Conservation (phyloP, 331 rosid species). For the Acacia pycnantha region DNA sequence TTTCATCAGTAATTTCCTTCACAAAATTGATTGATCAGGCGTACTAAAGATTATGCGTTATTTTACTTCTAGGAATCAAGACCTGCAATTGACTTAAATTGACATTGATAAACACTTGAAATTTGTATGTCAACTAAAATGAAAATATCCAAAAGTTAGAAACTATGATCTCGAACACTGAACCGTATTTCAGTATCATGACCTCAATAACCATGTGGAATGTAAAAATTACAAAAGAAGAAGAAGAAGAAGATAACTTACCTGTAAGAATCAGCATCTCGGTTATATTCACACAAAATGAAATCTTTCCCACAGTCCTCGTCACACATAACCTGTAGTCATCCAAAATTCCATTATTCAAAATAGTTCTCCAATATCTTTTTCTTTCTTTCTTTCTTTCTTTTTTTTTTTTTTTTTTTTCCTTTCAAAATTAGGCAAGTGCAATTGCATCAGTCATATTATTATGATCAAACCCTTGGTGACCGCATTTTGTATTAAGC, state of each 20-base stretch:
- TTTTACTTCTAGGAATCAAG: not conserved
- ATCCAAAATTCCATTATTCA: not conserved
- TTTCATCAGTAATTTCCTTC: not conserved
- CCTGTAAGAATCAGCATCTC: conserved; percentile 24
- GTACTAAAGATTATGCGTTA: not conserved
- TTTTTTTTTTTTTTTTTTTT: not conserved
- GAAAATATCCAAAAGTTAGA: not conserved
- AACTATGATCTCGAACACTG: not conserved
- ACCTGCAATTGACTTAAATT: not conserved
- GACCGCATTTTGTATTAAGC: not conserved
- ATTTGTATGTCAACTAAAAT: not conserved
- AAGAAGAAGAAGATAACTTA: not conserved
- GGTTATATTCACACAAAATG: conserved; percentile 22
- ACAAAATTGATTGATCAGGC: not conserved
- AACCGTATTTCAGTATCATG: not conserved
- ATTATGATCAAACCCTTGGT: not conserved
- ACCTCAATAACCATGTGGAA: not conserved
- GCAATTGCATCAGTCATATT: not conserved
- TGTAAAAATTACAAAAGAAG: not conserved
- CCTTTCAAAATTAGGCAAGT: not conserved
- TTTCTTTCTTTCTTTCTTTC: not conserved
- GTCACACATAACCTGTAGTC: conserved; percentile 3
- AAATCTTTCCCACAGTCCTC: not conserved
- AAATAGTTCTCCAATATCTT: not conserved
- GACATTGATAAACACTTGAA: not conserved